Conservation (phyloP, 768 basidiomycete genomes). For the Phylloporus rhodoxanthus region DNA sequence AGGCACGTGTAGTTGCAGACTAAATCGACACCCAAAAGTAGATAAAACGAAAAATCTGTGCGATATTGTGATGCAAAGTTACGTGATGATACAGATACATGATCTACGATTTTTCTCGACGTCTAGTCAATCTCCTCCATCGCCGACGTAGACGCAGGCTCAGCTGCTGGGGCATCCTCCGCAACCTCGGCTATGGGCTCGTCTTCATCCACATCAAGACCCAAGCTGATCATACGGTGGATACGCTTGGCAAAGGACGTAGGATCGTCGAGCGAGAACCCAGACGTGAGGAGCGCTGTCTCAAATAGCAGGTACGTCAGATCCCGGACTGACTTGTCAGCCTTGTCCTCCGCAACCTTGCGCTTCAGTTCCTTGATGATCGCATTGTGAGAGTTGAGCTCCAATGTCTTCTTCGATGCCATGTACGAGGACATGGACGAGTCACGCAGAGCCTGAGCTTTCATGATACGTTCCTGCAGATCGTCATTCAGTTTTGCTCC, state of each 20-base stretch:
- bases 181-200: constrained; percentile 33
- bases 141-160: constrained; percentile 64
- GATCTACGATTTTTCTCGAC: constrained; percentile 4
- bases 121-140: constrained; percentile 96
- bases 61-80: constrained; percentile 22
- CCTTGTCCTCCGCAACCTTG: constrained; percentile 95
- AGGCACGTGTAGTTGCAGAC: background rate
- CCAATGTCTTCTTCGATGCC: constrained; percentile 97
- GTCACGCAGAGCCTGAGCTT: constrained; percentile 94
- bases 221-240: constrained; percentile 91
- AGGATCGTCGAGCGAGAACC: constrained; percentile 94
- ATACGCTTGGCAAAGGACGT: constrained; percentile 94
- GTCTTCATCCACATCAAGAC: constrained; percentile 84
- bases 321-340: constrained; percentile 97
- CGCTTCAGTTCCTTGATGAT: constrained; percentile 95
- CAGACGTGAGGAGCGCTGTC: constrained; percentile 92
- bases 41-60: too few species aligned
- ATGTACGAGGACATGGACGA: constrained; percentile 99
- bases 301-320: constrained; percentile 94
- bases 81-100: constrained; percentile 25
- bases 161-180: constrained; percentile 49
- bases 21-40: too few species aligned
- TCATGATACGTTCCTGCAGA: constrained; percentile 90
- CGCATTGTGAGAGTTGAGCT: constrained; percentile 86
- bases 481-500: constrained; percentile 1